Conservation (phyloP, 2,329 filamentous ascomycete species). For the Orbilia quercus region DNA sequence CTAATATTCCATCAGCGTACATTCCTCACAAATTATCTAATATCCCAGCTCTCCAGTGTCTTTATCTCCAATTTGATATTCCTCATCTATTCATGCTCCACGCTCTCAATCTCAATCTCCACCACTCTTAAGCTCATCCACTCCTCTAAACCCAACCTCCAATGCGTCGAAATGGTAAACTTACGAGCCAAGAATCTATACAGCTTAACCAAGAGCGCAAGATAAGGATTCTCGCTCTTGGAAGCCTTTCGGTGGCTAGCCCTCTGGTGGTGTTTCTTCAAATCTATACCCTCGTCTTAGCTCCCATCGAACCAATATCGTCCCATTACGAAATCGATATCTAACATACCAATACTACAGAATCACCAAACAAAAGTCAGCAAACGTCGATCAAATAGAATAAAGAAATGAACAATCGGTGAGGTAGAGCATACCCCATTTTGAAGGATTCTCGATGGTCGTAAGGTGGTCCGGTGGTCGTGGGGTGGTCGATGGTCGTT, state of each 20-base stretch:
- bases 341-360: slow-evolving; percentile 54
- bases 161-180: slow-evolving; percentile 64
- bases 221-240: slow-evolving; percentile 98
- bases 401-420: slow-evolving; percentile 6
- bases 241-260: slow-evolving; percentile 86
- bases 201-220: slow-evolving; percentile 97
- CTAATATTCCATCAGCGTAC: slow-evolving; percentile 54
- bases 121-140: slow-evolving; percentile 26
- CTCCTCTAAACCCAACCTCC: too few relatives aligned
- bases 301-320: slow-evolving; percentile 26
- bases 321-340: slow-evolving; percentile 13
- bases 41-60: background rate
- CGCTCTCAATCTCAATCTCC: too few relatives aligned
- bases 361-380: slow-evolving; percentile 24
- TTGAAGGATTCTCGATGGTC: slow-evolving; percentile 39
- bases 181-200: slow-evolving; percentile 96
- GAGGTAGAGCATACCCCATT: slow-evolving; percentile 52
- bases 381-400: slow-evolving; percentile 16
- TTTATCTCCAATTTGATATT: slow-evolving; percentile 29
- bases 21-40: slow-evolving; percentile 15
- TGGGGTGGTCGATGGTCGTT: slow-evolving; percentile 46
- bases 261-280: slow-evolving; percentile 73
- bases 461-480: slow-evolving; percentile 21
- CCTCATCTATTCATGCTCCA: slow-evolving; percentile 37
- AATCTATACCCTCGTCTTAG: slow-evolving; percentile 62